A percentile compares a stretch with the other conserved stretches of the same genome.
phyloP scores from a whole-genome alignment of 208 protist genomes.

The Phytomonas sp. region DNA sequence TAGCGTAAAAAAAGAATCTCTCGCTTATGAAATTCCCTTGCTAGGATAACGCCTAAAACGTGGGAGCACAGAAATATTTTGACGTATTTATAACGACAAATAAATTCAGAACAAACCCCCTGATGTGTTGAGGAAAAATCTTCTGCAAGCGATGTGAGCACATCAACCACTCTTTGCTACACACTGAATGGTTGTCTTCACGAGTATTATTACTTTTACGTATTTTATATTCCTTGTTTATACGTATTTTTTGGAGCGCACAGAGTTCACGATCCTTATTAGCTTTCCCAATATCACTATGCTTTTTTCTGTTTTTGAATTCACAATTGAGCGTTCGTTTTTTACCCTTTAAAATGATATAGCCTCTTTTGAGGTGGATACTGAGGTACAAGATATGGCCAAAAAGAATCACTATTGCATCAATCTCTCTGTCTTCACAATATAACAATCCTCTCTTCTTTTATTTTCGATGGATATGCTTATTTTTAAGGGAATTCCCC shows the following conservation, averaged over 20 bases:
- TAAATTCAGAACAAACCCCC: not conserved
- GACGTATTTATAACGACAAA: not conserved
- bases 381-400: not conserved
- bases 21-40: not conserved
- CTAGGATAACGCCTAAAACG: not conserved
- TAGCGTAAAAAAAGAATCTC: not conserved
- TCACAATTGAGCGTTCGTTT: not conserved
- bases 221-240: conserved; percentile 1
- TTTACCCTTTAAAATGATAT: not conserved
- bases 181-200: not conserved
- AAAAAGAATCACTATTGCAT: not conserved
- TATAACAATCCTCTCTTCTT: not conserved
- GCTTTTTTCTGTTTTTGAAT: not conserved
- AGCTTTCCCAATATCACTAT: not conserved
- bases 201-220: not conserved
- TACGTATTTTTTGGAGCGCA: not conserved
- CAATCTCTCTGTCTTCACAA: not conserved
- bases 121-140: not conserved
- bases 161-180: too few species aligned
- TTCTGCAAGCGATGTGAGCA: not conserved
- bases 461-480: not conserved
- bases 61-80: not conserved
- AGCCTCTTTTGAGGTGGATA: not conserved
- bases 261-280: not conserved
- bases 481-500: not conserved